Evolutionary conservation across 345 rosid genomes (phyloP), one percentile per base, ranked within the genome.

Genomic region (Linum trigynum): DNA sequence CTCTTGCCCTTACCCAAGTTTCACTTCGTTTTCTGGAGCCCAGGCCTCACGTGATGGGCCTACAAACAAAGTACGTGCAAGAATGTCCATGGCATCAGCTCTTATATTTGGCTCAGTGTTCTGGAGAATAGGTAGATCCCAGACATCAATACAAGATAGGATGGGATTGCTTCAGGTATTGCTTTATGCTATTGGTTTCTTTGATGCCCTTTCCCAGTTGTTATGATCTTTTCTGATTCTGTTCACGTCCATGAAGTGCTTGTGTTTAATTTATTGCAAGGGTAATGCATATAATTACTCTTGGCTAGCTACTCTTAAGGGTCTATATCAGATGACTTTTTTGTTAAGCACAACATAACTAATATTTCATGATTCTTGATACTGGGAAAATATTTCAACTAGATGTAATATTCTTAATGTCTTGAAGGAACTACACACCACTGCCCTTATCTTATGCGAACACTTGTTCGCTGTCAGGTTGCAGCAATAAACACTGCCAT

Each of bases 11-110:
- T 65, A 53, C 70, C 67, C 75, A 1, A 70, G 67, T 76, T 39
- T 69, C 38, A 50, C 61, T 36, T 68, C 67, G 55, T 38, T 17
- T 15, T 78, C 70, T 67, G 50, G 71, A 36, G 53, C 63, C 62
- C 67, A 94, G 97, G 99, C 99, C 74, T 88, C 89, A 75, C 89
- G 95, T 66, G 96, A 94, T 85, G 97, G 95, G 50, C 96, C 99
- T 45, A 94, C 99, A 61, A 94, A 90, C 77, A 88, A 94, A 78
- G 99, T 94, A 67, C 88, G 96, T 59, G 85, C 96, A 71, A 86
- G 87, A 77, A 94, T 94, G 99, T 94, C 99, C 50, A 72, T 90
- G 73, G 99, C 97, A 64, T 90, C 97, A 67, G 97, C 99, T 72
- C 71, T 90, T 77, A 94, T 94, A 73, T 94, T 94, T 85, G 99